Evolutionary conservation across 257 asterid genomes (phyloP).

Genomic region (Thymus quinquecostatus): DNA sequence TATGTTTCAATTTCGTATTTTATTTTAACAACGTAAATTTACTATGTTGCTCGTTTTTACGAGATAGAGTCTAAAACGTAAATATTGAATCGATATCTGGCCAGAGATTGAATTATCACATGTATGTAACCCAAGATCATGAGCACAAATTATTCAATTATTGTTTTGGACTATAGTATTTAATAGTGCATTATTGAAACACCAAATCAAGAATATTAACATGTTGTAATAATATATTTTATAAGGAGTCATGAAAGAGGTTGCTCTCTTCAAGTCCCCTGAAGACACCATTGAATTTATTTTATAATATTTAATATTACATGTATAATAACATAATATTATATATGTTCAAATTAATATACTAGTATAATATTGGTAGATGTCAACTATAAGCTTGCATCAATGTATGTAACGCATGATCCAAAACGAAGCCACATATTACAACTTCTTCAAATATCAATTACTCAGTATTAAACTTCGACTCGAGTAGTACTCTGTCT

Average conservation of each 20-base stretch:
- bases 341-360: neutral
- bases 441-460: slow-evolving; percentile 18
- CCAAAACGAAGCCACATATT: neutral
- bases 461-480: neutral
- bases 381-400: slow-evolving; percentile 35
- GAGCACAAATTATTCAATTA: neutral
- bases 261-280: slow-evolving; percentile 31
- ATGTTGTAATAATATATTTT: slow-evolving; percentile 22
- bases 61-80: too few relatives aligned
- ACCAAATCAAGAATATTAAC: slow-evolving; percentile 28
- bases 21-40: neutral
- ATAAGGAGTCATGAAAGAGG: neutral
- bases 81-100: too few relatives aligned
- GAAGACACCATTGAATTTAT: slow-evolving; percentile 22
- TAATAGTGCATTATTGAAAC: slow-evolving; percentile 25
- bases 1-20: neutral
- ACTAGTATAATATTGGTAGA: neutral
- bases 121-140: neutral
- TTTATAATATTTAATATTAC: neutral
- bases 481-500: neutral
- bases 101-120: too few relatives aligned
- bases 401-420: slow-evolving; percentile 32
- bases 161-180: neutral
- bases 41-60: too few relatives aligned
- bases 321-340: too few relatives aligned